Evolutionary conservation across 1,284 basidiomycete genomes (phyloP).

Genomic region (Rugosomyces carneus): DNA sequence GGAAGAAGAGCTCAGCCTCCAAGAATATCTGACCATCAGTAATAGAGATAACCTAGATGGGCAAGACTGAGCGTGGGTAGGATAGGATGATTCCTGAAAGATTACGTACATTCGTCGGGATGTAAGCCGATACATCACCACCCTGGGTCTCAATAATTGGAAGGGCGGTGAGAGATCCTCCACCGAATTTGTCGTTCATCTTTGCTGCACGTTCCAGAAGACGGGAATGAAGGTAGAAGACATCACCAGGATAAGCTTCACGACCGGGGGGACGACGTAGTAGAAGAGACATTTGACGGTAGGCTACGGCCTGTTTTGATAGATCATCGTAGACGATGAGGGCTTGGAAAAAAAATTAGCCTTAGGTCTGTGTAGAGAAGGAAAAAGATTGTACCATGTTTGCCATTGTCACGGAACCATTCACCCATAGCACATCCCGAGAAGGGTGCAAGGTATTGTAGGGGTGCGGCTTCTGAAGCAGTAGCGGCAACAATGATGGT

Average conservation of each 20-base stretch:
- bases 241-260: slow-evolving; percentile 99
- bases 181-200: slow-evolving; percentile 98
- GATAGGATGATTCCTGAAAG: slow-evolving; percentile 2
- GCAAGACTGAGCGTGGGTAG: slow-evolving; percentile 8
- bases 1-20: slow-evolving; percentile 99
- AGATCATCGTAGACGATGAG: slow-evolving; percentile 99
- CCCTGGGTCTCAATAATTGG: slow-evolving; percentile 99
- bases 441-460: slow-evolving; percentile 99
- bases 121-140: slow-evolving; percentile 99
- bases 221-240: slow-evolving; percentile 99
- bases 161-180: slow-evolving; percentile 96
- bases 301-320: slow-evolving; percentile 99
- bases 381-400: slow-evolving; percentile 51
- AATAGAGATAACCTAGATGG: slow-evolving; percentile 84
- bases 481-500: slow-evolving; percentile 98
- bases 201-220: slow-evolving; percentile 99
- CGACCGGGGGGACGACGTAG: slow-evolving; percentile 99
- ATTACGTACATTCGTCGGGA: slow-evolving; percentile 71
- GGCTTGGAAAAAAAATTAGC: slow-evolving; percentile 40
- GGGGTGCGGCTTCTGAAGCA: slow-evolving; percentile 96
- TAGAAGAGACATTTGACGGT: slow-evolving; percentile 99
- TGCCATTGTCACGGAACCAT: slow-evolving; percentile 99
- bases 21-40: slow-evolving; percentile 99
- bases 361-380: slow-evolving; percentile 1
- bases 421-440: slow-evolving; percentile 99